A percentile compares a stretch with the other conserved stretches of the same genome.
phyloP scores from a whole-genome alignment of 129 eudicot species.

The Silybum marianum region DNA sequence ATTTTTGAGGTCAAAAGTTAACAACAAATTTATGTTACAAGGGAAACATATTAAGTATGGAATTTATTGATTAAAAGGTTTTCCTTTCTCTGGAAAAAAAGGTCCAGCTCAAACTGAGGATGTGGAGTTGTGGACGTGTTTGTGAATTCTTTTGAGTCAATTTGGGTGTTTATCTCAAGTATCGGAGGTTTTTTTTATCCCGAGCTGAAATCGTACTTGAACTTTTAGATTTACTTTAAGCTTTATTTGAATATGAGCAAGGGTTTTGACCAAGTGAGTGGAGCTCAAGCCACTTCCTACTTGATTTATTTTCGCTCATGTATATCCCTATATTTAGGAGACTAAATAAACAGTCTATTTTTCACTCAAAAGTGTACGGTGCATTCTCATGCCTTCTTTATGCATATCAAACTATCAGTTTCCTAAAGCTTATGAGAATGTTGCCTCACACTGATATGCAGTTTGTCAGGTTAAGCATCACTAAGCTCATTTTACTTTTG shows the following conservation, averaged over 20 bases:
- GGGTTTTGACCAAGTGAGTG: conserved; percentile 9
- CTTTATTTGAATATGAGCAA: neutral
- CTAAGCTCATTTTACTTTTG: conserved; percentile 1
- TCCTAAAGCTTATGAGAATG: neutral
- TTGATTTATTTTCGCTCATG: conserved; percentile 1
- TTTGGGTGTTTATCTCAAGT: neutral
- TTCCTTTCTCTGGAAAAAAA: neutral
- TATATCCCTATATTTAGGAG: conserved; percentile 4
- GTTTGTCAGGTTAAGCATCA: conserved; percentile 19
- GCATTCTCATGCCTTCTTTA: neutral
- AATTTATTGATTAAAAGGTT: neutral
- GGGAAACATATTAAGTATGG: neutral
- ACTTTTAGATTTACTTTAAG: neutral
- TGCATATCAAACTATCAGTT: neutral
- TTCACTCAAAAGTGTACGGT: neutral
- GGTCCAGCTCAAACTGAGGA: neutral
- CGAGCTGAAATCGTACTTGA: neutral
- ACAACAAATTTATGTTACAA: neutral
- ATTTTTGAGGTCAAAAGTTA: neutral
- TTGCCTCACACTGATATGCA: conserved; percentile 6
- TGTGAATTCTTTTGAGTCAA: neutral
- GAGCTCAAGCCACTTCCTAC: conserved; percentile 4
- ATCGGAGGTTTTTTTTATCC: neutral
- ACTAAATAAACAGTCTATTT: neutral
- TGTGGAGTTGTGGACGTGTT: neutral